Conservation (phyloP, 768 basidiomycete species). For the Leccinum arenicola region DNA sequence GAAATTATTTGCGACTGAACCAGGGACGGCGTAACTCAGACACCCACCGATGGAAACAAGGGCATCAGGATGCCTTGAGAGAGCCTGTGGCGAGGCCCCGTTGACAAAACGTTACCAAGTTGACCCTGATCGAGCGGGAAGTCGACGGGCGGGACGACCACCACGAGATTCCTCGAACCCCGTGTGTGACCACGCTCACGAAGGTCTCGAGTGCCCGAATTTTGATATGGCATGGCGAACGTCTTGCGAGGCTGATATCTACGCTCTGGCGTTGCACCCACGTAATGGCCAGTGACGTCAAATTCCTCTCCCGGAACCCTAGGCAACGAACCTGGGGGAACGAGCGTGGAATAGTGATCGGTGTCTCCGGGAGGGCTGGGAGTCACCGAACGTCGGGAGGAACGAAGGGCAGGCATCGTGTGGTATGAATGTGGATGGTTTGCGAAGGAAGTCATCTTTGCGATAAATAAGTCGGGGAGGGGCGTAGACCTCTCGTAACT, state of each 20-base stretch:
- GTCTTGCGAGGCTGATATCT: constrained; percentile 38
- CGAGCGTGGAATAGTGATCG: constrained; percentile 11
- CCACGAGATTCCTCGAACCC: constrained; percentile 51
- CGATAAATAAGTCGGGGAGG: background rate
- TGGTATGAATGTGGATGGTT: constrained; percentile 34
- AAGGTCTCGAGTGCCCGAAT: constrained; percentile 42
- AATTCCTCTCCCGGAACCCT: constrained; percentile 8
- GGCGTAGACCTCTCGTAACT: background rate
- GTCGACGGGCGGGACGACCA: constrained; percentile 62
- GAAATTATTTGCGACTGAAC: background rate
- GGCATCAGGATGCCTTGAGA: constrained; percentile 74
- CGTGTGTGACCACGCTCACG: constrained; percentile 41
- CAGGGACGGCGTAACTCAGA: background rate
- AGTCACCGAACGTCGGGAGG: constrained; percentile 25
- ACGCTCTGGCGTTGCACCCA: constrained; percentile 7
- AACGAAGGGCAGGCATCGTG: constrained; percentile 28
- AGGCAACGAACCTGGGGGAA: background rate
- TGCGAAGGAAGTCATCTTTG: constrained; percentile 42
- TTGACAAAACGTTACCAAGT: constrained; percentile 55
- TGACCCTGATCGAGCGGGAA: constrained; percentile 58
- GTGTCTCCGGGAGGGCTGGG: constrained; percentile 43
- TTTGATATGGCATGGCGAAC: constrained; percentile 56
- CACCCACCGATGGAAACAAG: constrained; percentile 63
- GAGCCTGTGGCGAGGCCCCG: constrained; percentile 57
- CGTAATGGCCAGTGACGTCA: constrained; percentile 8